Percentiles rank a stretch among this genome's conserved stretches.
Evolutionary conservation across 208 protist species (phyloP).

Genomic region (Blechomonas ayalai): DNA sequence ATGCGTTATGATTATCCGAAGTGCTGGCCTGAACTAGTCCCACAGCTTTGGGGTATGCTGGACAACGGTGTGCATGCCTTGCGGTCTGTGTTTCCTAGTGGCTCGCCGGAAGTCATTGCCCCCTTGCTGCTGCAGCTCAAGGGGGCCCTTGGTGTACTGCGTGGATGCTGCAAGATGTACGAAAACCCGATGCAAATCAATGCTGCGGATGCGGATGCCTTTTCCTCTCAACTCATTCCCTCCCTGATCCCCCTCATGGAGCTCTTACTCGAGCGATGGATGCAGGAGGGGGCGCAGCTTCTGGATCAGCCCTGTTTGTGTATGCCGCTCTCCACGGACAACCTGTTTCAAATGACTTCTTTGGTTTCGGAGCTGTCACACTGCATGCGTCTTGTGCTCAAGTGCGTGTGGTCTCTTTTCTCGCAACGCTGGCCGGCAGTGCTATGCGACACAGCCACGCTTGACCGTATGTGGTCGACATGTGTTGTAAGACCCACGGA

Average conservation of each 20-base stretch:
- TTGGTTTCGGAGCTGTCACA: slow-evolving; percentile 38
- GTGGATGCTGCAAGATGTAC: slow-evolving; percentile 58
- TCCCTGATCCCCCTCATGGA: slow-evolving; percentile 42
- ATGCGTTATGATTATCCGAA: slow-evolving; percentile 66
- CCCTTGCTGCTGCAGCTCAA: slow-evolving; percentile 43
- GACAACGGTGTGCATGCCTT: slow-evolving; percentile 22
- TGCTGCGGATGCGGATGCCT: slow-evolving; percentile 39
- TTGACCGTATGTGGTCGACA: slow-evolving; percentile 40
- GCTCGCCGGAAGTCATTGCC: not conserved
- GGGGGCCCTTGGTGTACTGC: slow-evolving; percentile 56
- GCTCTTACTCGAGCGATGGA: slow-evolving; percentile 34
- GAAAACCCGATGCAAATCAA: slow-evolving; percentile 41
- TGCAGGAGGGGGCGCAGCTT: slow-evolving; percentile 16
- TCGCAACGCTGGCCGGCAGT: slow-evolving; percentile 43
- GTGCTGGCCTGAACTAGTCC: slow-evolving; percentile 55
- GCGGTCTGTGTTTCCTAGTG: slow-evolving; percentile 12
- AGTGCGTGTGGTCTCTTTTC: slow-evolving; percentile 58
- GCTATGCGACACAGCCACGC: slow-evolving; percentile 43
- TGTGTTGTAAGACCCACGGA: slow-evolving; percentile 30
- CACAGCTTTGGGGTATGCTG: slow-evolving; percentile 40
- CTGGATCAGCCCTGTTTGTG: not conserved
- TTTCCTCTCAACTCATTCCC: slow-evolving; percentile 25
- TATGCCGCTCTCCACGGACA: too few species aligned
- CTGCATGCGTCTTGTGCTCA: slow-evolving; percentile 64
- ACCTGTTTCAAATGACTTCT: slow-evolving; percentile 24